Conservation (phyloP, 129 eudicot genomes). For the Helichrysum umbraculigerum region DNA sequence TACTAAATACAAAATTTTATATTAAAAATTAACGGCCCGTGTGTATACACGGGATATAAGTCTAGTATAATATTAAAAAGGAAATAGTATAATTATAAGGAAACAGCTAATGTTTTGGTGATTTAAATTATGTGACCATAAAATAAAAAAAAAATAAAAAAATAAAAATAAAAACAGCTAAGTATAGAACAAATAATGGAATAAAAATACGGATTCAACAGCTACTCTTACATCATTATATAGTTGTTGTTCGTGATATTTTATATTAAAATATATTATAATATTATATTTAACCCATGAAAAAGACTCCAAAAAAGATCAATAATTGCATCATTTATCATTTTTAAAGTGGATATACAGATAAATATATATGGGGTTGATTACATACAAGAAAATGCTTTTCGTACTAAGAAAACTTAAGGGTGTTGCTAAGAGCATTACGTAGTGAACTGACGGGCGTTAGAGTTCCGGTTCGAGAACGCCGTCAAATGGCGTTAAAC, state of each 20-base stretch:
- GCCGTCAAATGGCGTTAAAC: no score
- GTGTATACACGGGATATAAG: no score
- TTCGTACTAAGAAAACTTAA: no score
- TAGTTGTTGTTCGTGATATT: constrained; percentile 22
- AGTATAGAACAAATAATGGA: constrained; percentile 27
- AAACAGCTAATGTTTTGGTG: constrained; percentile 37
- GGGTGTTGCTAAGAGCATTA: no score
- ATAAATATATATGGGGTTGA: no score
- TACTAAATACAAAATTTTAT: no score
- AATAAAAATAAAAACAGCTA: constrained; percentile 18
- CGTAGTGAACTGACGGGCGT: no score
- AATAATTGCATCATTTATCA: neutral
- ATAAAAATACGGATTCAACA: constrained; percentile 28
- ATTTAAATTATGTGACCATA: constrained; percentile 27
- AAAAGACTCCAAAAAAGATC: neutral
- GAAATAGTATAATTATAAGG: constrained; percentile 17
- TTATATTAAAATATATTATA: neutral
- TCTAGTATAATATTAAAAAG: neutral
- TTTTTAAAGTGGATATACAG: neutral
- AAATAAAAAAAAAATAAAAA: constrained; percentile 17
- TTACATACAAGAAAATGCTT: no score
- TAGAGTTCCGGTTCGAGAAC: no score
- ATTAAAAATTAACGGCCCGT: no score
- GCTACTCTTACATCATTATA: constrained; percentile 39
- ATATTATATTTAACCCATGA: neutral